phyloP scores from a whole-genome alignment of 1,139 yeast genomes.

The Meyerozyma guilliermondii region DNA sequence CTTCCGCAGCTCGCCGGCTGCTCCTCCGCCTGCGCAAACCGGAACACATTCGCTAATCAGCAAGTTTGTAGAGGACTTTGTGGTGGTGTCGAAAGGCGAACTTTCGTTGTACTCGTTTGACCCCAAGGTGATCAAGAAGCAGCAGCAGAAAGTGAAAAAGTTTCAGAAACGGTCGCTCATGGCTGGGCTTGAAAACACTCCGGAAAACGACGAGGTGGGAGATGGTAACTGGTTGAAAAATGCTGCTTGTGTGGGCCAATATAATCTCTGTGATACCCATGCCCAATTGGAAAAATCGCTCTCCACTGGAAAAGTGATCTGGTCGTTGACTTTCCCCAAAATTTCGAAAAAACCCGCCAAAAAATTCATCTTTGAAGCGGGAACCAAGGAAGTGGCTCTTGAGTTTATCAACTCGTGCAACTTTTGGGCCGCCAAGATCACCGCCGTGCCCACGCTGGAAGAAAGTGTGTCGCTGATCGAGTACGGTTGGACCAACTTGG shows the following conservation, averaged over 20 bases:
- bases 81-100: constrained; percentile 56
- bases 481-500: constrained; percentile 71
- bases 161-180: constrained; percentile 19
- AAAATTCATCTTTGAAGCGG: constrained; percentile 50
- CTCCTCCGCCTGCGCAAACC: constrained; percentile 7
- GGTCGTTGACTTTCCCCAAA: constrained; percentile 40
- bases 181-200: constrained; percentile 8
- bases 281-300: constrained; percentile 34
- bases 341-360: constrained; percentile 28
- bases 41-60: constrained; percentile 11
- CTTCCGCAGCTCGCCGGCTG: constrained; percentile 13
- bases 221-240: constrained; percentile 66
- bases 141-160: constrained; percentile 29
- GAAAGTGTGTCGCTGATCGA: constrained; percentile 68
- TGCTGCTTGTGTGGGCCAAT: constrained; percentile 45
- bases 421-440: constrained; percentile 85
- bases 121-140: constrained; percentile 40
- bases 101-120: constrained; percentile 50
- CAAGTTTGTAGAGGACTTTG: constrained; percentile 46
- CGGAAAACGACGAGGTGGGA: constrained; percentile 36
- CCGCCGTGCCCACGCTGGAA: constrained; percentile 67
- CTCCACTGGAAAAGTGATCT: constrained; percentile 15
- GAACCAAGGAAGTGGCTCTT: constrained; percentile 62
- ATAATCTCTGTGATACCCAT: constrained; percentile 45
- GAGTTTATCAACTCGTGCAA: constrained; percentile 76